Evolutionary conservation across 495 filamentous ascomycete species (phyloP).

Genomic region (Aspergillus nanangensis): DNA sequence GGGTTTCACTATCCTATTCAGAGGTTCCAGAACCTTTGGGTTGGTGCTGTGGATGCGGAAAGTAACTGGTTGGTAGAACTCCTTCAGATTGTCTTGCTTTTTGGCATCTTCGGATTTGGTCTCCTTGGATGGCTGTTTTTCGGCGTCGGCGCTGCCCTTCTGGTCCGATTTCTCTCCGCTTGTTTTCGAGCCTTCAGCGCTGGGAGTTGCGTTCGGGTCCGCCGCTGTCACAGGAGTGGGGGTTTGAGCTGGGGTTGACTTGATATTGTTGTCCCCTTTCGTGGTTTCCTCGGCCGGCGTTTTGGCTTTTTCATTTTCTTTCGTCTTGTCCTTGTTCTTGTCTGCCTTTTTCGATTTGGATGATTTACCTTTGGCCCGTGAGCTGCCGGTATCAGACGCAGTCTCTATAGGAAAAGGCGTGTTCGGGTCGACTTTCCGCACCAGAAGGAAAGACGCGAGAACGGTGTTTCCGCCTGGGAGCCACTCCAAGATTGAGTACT

Average conservation of each 20-base stretch:
- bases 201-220: too few relatives aligned
- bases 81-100: constrained; percentile 37
- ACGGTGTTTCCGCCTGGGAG: constrained; percentile 42
- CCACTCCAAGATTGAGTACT: constrained; percentile 78
- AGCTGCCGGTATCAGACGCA: constrained; percentile 19
- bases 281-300: constrained; percentile 5
- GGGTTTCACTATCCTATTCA: constrained; percentile 75
- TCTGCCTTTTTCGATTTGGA: constrained; percentile 35
- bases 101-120: constrained; percentile 15
- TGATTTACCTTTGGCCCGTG: constrained; percentile 27
- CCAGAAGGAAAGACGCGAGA: constrained; percentile 48
- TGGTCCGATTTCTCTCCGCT: constrained; percentile 3
- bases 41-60: constrained; percentile 65
- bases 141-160: constrained; percentile 5
- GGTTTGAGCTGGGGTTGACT: too few relatives aligned
- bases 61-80: constrained; percentile 90
- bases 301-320: constrained; percentile 8
- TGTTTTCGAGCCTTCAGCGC: constrained; percentile 5
- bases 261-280: background rate
- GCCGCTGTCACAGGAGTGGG: too few relatives aligned
- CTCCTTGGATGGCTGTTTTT: constrained; percentile 1
- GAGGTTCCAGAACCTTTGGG: constrained; percentile 61
- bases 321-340: constrained; percentile 4
- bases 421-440: constrained; percentile 44
- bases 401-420: constrained; percentile 36